Evolutionary conservation across 148 eudicot genomes (phyloP), one percentile per base, ranked within the genome.

Genomic region (Limonium bicolor): DNA sequence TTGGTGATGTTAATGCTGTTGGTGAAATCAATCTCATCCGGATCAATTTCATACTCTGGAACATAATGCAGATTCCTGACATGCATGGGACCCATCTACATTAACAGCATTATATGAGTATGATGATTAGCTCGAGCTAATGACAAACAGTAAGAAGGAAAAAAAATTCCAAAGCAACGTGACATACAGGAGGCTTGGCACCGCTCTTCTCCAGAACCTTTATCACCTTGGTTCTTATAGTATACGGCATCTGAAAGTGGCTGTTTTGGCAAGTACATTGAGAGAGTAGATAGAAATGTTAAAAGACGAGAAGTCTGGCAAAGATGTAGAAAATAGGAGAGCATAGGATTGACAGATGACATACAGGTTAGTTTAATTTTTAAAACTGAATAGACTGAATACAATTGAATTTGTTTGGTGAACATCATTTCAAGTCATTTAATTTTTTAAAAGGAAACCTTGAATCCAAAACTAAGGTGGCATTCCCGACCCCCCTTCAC

Each of bases 161-260:
- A n/a, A n/a, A n/a, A n/a, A n/a, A n/a, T n/a, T n/a, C n/a, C 19
- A 11, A 7, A 37, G 27, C 15, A 26, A 27, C 25, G 12, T 24
- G 22, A 12, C 86, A 48, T 78, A 90, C 99, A 59, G 65, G 67
- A 52, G 60, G 76, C 56, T 71, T 64, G 36, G 99, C 99, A 41
- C 99, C 99, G 65, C 63, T 71, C 49, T 70, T 73, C 64, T 90
- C 99, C 70, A 90, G 56, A 60, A 76, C 70, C 42, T 71, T 90
- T 50, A 74, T 66, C 59, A 81, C 81, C 45, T 58, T 78, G 94
- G 46, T 80, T 75, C 53, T 90, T 80, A 54, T 90, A 90, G 47
- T 80, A 87, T 49, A 81, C 65, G 29, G 99, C 95, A 71, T 90
- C 99, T 73, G 88, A 95, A 59, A 90, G 88, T 53, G 99, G 99